phyloP scores from a whole-genome alignment of 495 filamentous ascomycete genomes.

The Tirmania nivea region DNA sequence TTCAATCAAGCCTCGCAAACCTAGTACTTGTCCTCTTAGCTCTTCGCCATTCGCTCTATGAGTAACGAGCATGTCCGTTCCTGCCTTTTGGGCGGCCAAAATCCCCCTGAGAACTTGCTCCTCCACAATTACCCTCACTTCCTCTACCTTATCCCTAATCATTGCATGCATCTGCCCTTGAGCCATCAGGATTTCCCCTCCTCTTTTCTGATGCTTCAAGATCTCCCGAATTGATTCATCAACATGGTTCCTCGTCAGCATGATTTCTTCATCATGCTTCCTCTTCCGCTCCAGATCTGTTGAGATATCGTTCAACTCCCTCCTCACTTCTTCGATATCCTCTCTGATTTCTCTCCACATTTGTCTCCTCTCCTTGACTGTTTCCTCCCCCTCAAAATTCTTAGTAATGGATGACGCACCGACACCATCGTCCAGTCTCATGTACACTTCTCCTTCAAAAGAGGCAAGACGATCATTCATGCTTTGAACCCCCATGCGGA shows the following conservation, averaged over 20 bases:
- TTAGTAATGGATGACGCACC: background rate
- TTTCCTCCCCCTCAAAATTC: background rate
- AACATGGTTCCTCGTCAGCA: background rate
- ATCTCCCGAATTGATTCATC: background rate
- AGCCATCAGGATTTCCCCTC: background rate
- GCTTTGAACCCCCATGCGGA: conserved; percentile 16
- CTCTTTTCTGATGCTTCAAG: background rate
- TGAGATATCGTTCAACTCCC: background rate
- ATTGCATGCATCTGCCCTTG: background rate
- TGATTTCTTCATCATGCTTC: background rate
- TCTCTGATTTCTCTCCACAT: background rate
- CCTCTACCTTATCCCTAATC: background rate
- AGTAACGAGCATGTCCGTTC: background rate
- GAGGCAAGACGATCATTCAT: conserved; percentile 16
- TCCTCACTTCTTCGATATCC: background rate
- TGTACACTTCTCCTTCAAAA: conserved; percentile 13
- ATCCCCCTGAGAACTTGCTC: background rate
- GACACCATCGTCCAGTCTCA: conserved; percentile 4
- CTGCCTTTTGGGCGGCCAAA: background rate
- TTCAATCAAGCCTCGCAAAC: background rate
- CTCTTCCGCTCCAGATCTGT: background rate
- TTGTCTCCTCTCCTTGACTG: background rate
- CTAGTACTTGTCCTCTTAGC: background rate
- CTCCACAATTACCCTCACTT: background rate
- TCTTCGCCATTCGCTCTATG: background rate